A percentile compares a stretch with the other conserved stretches of the same genome.
Conservation (phyloP, 352 stramenopile species). For the Globisporangium canariense region DNA sequence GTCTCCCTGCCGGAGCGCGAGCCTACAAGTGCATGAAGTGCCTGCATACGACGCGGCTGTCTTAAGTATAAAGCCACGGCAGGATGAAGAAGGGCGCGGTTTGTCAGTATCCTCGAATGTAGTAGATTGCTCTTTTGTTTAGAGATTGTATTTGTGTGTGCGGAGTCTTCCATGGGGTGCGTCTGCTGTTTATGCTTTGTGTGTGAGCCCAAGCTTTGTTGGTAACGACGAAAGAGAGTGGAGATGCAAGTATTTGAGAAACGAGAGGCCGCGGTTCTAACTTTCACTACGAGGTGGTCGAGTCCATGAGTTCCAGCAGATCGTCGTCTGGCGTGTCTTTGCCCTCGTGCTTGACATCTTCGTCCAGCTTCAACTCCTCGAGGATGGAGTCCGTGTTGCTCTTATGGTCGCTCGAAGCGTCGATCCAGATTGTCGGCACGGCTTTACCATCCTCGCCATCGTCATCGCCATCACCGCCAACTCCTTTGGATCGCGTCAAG, state of each 20-base stretch:
- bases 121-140: slow-evolving; percentile 6
- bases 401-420: slow-evolving; percentile 75
- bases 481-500: slow-evolving; percentile 25
- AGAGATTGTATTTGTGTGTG: not conserved
- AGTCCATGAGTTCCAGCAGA: slow-evolving; percentile 88
- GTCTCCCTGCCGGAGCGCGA: slow-evolving; percentile 69
- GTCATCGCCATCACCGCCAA: slow-evolving; percentile 29
- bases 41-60: slow-evolving; percentile 74
- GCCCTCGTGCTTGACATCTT: slow-evolving; percentile 38
- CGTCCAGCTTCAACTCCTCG: slow-evolving; percentile 60
- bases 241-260: not conserved
- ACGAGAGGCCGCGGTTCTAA: not conserved
- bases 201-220: not conserved
- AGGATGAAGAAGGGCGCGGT: not conserved
- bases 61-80: slow-evolving; percentile 29
- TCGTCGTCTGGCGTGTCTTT: slow-evolving; percentile 58
- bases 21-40: slow-evolving; percentile 91
- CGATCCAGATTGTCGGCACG: slow-evolving; percentile 78
- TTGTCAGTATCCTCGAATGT: slow-evolving; percentile 12
- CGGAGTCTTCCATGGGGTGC: not conserved
- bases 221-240: not conserved
- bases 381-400: slow-evolving; percentile 41
- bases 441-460: slow-evolving; percentile 62
- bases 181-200: not conserved
- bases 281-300: slow-evolving; percentile 26